phyloP scores from a whole-genome alignment of 2,329 filamentous ascomycete genomes.

The Cercospora sp. region DNA sequence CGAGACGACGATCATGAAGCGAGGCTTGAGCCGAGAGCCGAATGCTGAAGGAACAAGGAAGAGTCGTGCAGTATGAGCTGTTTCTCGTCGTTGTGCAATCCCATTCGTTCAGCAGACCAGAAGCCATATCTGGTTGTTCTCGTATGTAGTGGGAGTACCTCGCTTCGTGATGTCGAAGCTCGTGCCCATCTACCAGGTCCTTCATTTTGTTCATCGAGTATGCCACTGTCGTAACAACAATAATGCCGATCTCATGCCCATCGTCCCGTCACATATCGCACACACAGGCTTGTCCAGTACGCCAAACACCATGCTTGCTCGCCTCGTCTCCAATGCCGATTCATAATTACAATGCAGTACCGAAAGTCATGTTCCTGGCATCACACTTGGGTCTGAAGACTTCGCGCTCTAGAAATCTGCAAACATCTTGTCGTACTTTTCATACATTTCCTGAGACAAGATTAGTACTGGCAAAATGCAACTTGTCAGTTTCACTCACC shows the following conservation, averaged over 20 bases:
- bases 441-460: constrained; percentile 56
- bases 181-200: not conserved
- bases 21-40: constrained; percentile 7
- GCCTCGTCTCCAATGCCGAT: constrained; percentile 11
- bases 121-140: constrained; percentile 11
- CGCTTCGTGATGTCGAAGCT: not conserved
- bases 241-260: not conserved
- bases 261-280: not conserved
- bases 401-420: constrained; percentile 61
- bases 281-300: constrained; percentile 10
- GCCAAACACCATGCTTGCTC: constrained; percentile 26
- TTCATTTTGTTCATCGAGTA: constrained; percentile 4
- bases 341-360: constrained; percentile 25
- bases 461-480: not conserved
- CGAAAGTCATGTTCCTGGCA: constrained; percentile 10
- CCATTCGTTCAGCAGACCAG: not conserved
- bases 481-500: constrained; percentile 24
- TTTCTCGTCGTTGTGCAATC: not conserved
- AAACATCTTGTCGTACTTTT: constrained; percentile 71
- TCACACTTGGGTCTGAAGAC: not conserved
- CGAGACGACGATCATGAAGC: constrained; percentile 1
- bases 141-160: not conserved
- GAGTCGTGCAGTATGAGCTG: not conserved
- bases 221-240: constrained; percentile 14
- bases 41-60: not conserved